Evolutionary conservation across 2,329 filamentous ascomycete species (phyloP).

Genomic region (Escovopsis sp.): DNA sequence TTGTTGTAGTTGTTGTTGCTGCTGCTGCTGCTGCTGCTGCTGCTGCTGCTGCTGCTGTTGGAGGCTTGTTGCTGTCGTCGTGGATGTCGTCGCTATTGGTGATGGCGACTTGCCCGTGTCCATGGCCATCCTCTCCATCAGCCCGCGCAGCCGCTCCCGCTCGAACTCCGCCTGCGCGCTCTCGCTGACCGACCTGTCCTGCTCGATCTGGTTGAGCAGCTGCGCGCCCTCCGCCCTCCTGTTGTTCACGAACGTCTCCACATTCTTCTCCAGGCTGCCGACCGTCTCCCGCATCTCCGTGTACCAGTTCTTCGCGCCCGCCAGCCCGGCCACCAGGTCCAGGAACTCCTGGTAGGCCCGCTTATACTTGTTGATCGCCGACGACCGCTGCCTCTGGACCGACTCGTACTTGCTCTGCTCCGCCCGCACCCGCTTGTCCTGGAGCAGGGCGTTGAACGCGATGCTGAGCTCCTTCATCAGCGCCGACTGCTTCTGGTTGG

Average conservation of each 20-base stretch:
- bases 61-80: background rate
- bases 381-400: constrained; percentile 67
- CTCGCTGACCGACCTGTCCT: constrained; percentile 50
- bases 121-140: constrained; percentile 95
- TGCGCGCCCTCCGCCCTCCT: constrained; percentile 80
- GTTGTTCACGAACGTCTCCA: constrained; percentile 94
- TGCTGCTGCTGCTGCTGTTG: no score
- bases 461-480: constrained; percentile 89
- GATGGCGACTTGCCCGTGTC: constrained; percentile 37
- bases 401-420: constrained; percentile 93
- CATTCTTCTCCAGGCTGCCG: constrained; percentile 84
- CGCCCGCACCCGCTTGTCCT: constrained; percentile 83
- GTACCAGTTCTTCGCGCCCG: constrained; percentile 86
- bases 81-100: background rate
- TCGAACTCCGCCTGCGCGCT: constrained; percentile 58
- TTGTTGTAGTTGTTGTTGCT: background rate
- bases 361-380: constrained; percentile 76
- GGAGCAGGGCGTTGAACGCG: constrained; percentile 72
- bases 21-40: no score
- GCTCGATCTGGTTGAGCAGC: constrained; percentile 75
- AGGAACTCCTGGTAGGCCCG: constrained; percentile 85
- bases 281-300: constrained; percentile 91
- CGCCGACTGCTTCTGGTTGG: constrained; percentile 86
- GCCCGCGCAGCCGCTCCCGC: constrained; percentile 67
- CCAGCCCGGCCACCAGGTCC: constrained; percentile 71